Base-by-base conservation (phyloP, 202 grass and related monocot species). In the Saccharum hybrid region DNA sequence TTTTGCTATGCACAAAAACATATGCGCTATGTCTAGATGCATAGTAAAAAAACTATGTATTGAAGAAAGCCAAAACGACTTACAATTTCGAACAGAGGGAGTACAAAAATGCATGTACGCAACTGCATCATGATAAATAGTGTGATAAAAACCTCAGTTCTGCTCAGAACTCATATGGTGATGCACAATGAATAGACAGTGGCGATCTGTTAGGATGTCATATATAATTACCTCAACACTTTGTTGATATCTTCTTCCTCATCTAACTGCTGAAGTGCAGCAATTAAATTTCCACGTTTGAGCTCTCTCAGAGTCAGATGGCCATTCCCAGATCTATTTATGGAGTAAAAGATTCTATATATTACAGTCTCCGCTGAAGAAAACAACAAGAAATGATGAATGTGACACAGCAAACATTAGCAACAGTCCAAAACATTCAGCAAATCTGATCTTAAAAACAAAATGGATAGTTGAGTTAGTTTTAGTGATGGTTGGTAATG, bases 241-340 rank as follows among this genome's bases (percentile, higher is more conserved):
- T 99, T 96, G 86, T 99, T 99, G 66, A 99, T 99, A 88, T 99
- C 96, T 52, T 99, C 96, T 81, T 99, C 96, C 78, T 99, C 96
- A 68, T 99, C 96, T 23, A 95, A 80, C 83, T 99, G 96, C 85
- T 92, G 93, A 91, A 99, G 88, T 7, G 93, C 96, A 92, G 89
- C 84, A 86, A 99, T 88, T 91, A 99, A 92, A 94, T 94, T 94
- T 70, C 96, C 96, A 74, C 85, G 96, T 87, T 96, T 99, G 74
- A 99, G 83, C 67, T 99, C 96, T 89, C 93, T 94, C 18, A 99
- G 88, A 48, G 93, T 96, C 77, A 99, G 84, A 64, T 89, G 85
- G 19, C 93, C 93, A 92, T 96, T 99, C 85, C 91, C 96, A 86
- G 91, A 83, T 94, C 88, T 99, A 91, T 99, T 99, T 79, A 96